Percentiles rank a stretch among this genome's conserved stretches.
These are phyloP conservation scores for Microbotryum lychnidis-dioicae DNA, from an alignment of 1,284 basidiomycete genomes.

Conservation along the genomic window DNA sequence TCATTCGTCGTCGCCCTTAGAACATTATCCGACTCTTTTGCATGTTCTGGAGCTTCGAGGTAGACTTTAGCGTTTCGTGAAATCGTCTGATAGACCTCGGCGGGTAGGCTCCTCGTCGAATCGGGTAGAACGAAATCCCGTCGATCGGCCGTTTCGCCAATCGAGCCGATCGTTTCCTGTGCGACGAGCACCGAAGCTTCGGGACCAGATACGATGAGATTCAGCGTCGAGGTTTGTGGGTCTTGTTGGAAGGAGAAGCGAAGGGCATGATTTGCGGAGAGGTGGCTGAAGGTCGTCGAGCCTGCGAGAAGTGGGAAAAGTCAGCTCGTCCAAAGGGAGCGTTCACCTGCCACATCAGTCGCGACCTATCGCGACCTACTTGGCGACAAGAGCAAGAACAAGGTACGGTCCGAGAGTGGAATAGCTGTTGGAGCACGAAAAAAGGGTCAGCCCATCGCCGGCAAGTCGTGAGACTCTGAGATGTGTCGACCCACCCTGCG, in stretches of 20 bases:
- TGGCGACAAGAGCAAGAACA: conserved; percentile 27
- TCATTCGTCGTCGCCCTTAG: conserved; percentile 14
- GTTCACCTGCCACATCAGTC: not conserved
- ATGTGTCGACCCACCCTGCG: conserved; percentile 4
- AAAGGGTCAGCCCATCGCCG: not conserved
- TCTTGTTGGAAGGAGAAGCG: conserved; percentile 8
- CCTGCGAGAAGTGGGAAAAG: not conserved
- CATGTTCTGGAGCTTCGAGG: conserved; percentile 6
- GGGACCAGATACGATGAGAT: conserved; percentile 13
- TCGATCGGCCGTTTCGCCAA: conserved; percentile 8
- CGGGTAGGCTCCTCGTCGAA: conserved; percentile 7
- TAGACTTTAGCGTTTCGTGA: conserved; percentile 15
- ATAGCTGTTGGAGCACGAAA: not conserved
- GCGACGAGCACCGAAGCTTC: not conserved
- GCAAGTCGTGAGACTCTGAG: not conserved
- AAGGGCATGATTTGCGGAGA: conserved; percentile 9
- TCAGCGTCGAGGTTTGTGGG: conserved; percentile 4
- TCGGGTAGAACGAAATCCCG: conserved; percentile 9
- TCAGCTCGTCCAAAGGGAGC: not conserved
- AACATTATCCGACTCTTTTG: not conserved
- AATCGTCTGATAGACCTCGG: conserved; percentile 25
- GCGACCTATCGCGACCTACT: conserved; percentile 11
- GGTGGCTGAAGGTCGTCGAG: conserved; percentile 5
- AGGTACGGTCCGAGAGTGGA: conserved; percentile 9
- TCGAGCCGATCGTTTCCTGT: conserved; percentile 2